These are phyloP conservation scores for Solanum gandarillasii DNA, from an alignment of 257 asterid species.

Conservation along the genomic window DNA sequence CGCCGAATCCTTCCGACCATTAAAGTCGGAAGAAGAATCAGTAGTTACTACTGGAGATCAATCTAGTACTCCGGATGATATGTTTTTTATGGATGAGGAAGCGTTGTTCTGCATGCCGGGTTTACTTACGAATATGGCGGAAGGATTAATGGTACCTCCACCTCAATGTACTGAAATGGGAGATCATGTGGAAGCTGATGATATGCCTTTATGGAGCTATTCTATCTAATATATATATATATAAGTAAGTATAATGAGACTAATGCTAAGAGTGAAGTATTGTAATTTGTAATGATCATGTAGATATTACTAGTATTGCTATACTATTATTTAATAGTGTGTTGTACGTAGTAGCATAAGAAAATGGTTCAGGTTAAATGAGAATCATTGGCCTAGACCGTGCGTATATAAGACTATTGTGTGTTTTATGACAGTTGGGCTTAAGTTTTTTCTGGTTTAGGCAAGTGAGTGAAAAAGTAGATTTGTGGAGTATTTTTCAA, in stretches of 20 bases:
- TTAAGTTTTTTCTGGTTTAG: background rate
- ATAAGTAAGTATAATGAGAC: background rate
- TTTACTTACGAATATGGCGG: constrained; percentile 32
- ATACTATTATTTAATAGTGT: background rate
- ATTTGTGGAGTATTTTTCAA: background rate
- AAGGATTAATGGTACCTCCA: constrained; percentile 57
- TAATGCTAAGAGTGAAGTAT: background rate
- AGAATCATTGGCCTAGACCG: background rate
- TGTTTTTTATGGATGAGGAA: constrained; percentile 32
- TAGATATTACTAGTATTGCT: background rate
- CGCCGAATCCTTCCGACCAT: constrained; percentile 36
- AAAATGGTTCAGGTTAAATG: background rate
- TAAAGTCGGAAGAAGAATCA: background rate
- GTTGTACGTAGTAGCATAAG: background rate
- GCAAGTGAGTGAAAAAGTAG: background rate
- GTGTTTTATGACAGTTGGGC: background rate
- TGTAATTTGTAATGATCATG: background rate
- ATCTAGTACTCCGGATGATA: background rate
- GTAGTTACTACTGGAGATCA: background rate
- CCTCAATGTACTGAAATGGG: constrained; percentile 7
- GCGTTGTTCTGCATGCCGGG: constrained; percentile 35
- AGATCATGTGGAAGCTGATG: constrained; percentile 23
- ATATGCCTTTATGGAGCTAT: constrained; percentile 43
- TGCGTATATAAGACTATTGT: background rate
- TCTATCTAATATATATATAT: constrained; percentile 7